phyloP scores from a whole-genome alignment of 1,284 basidiomycete species.

The Trichosporon asahii region DNA sequence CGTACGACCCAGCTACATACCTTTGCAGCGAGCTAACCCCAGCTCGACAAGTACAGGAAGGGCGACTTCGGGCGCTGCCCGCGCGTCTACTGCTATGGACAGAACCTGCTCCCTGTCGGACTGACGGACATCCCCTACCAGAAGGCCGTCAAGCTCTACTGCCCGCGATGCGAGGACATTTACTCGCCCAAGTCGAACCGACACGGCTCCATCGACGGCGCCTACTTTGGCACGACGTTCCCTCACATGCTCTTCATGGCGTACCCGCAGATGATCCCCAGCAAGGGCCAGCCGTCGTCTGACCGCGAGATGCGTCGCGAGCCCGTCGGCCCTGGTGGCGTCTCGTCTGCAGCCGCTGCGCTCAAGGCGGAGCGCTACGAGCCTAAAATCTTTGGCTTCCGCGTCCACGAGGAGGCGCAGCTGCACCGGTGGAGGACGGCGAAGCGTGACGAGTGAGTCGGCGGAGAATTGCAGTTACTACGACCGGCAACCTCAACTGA shows the following conservation, averaged over 20 bases:
- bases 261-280: conserved; percentile 82
- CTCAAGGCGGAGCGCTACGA: conserved; percentile 83
- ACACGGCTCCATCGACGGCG: conserved; percentile 91
- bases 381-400: conserved; percentile 91
- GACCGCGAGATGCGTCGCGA: conserved; percentile 50
- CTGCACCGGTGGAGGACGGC: conserved; percentile 90
- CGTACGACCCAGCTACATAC: background rate
- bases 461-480: no score
- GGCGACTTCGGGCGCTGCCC: conserved; percentile 95
- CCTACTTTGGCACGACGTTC: conserved; percentile 95
- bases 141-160: conserved; percentile 95
- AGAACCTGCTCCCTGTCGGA: conserved; percentile 91
- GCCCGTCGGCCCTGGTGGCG: conserved; percentile 36
- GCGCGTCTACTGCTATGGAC: conserved; percentile 84
- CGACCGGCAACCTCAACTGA: no score
- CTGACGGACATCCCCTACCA: conserved; percentile 90
- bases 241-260: conserved; percentile 93
- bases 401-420: conserved; percentile 87
- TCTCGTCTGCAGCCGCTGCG: conserved; percentile 71
- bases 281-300: conserved; percentile 62
- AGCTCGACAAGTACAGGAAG: conserved; percentile 96
- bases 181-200: conserved; percentile 92
- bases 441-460: conserved; percentile 71
- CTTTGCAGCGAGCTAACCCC: conserved; percentile 14
- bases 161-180: conserved; percentile 92